Base-by-base conservation (phyloP, 78 protist species). In the Bigelowiella natans region DNA sequence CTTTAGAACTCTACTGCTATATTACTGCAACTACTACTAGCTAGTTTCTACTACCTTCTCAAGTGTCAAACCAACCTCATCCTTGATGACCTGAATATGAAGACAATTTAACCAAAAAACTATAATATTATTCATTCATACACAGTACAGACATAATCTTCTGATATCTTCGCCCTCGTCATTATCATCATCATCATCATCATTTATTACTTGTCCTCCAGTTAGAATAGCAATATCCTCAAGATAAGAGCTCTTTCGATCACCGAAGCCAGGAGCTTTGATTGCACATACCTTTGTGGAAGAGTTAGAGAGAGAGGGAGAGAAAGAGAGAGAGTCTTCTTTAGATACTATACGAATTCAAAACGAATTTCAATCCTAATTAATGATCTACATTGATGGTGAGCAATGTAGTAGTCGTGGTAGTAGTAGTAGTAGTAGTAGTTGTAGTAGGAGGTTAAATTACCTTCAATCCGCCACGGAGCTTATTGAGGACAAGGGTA, bases 391-490 rank as follows among this genome's bases (percentile, higher is more conserved):
- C n/a, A 51, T 51, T 26, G 7, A 51, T 51, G 18, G 7, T 26
- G 7, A 51, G 7, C 7, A 26, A 51, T 51, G 18, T 51, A 51
- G 18, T 51, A 51, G 18, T 51, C 7, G 18, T 51, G 18, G 18
- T 51, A 51, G 73, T 51, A 51, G 34, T 18, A 51, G 18, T 51
- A 51, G 18, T 51, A 18, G 18, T 51, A 51, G 18, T 51, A 51
- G 18, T 18, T 26, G 18, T 51, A 51, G 18, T 51, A 51, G 7
- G 18, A 26, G 18, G 7, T 51, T 51, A 51, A 51, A 51, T 26
- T 7, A 96, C 97, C 88, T 92, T 93, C 88, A 91, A n/a, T 29
- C 92, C 90, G 38, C 94, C 94, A 88, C 96, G 92, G 37, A 97
- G 89, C 92, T 94, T 95, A 98, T 51, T 51, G 18, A 51, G 73